Evolutionary conservation across 139 green algal genomes (phyloP).

Genomic region (Chlamydomonas sp.): DNA sequence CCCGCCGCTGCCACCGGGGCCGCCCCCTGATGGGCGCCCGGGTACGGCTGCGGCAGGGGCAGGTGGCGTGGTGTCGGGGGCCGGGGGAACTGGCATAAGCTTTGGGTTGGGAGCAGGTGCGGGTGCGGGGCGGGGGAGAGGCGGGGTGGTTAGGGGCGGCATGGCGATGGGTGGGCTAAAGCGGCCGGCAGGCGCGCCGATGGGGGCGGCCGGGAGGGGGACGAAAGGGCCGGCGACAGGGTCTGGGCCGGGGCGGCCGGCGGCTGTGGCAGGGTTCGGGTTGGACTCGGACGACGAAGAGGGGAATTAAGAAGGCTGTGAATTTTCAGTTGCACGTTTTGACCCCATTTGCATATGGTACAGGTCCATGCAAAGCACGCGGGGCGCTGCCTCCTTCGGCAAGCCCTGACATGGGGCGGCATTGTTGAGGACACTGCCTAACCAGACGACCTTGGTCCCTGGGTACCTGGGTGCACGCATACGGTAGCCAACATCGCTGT

Average conservation of each 20-base stretch:
- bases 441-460: no score
- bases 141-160: background rate
- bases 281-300: slow-evolving; percentile 41
- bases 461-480: no score
- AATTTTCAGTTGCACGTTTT: no score
- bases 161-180: background rate
- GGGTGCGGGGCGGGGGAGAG: background rate
- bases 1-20: background rate
- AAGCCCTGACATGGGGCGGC: no score
- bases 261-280: slow-evolving; percentile 23
- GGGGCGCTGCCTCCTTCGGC: no score
- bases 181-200: background rate
- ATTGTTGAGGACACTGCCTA: no score
- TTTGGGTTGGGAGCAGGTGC: background rate
- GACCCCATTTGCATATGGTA: no score
- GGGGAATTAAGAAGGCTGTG: background rate
- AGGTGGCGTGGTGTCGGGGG: background rate
- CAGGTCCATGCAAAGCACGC: no score
- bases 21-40: background rate
- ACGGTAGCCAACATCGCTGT: no score
- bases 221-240: background rate
- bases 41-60: background rate
- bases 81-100: background rate
- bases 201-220: background rate
- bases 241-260: background rate